Evolutionary conservation across 1,284 basidiomycete genomes (phyloP).

Genomic region (Anthracocystis walkeri): DNA sequence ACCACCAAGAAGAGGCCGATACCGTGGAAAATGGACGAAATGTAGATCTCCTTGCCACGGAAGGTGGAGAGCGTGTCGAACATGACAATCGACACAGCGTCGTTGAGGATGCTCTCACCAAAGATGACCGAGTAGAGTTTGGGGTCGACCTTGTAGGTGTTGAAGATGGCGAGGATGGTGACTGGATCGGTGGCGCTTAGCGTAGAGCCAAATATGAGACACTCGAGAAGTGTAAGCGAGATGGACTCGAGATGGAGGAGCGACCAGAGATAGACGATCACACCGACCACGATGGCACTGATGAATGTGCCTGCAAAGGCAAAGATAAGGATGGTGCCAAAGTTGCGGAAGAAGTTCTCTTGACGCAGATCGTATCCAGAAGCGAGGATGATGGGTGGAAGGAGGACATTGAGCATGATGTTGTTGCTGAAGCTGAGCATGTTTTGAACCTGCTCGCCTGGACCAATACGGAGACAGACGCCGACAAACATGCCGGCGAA

Average conservation of each 20-base stretch:
- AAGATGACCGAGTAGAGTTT: constrained; percentile 98
- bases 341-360: constrained; percentile 92
- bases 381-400: constrained; percentile 97
- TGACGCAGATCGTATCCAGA: constrained; percentile 96
- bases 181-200: constrained; percentile 97
- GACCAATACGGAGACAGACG: constrained; percentile 86
- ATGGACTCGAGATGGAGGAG: constrained; percentile 77
- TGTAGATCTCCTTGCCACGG: constrained; percentile 86
- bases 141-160: constrained; percentile 97
- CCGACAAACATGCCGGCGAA: constrained; percentile 95
- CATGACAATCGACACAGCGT: constrained; percentile 99
- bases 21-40: constrained; percentile 91
- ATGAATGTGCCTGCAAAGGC: constrained; percentile 97
- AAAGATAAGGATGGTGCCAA: constrained; percentile 83
- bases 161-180: constrained; percentile 98
- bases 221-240: constrained; percentile 75
- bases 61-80: constrained; percentile 96
- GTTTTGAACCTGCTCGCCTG: constrained; percentile 92
- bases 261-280: constrained; percentile 95
- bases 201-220: constrained; percentile 95
- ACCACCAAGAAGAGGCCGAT: constrained; percentile 95
- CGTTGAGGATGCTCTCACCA: constrained; percentile 95
- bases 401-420: constrained; percentile 94
- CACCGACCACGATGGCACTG: constrained; percentile 91
- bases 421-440: constrained; percentile 99